Percentiles rank a stretch among this genome's conserved stretches.
Conservation (phyloP, 805 yeast species). For the Suhomyces prunicola region DNA sequence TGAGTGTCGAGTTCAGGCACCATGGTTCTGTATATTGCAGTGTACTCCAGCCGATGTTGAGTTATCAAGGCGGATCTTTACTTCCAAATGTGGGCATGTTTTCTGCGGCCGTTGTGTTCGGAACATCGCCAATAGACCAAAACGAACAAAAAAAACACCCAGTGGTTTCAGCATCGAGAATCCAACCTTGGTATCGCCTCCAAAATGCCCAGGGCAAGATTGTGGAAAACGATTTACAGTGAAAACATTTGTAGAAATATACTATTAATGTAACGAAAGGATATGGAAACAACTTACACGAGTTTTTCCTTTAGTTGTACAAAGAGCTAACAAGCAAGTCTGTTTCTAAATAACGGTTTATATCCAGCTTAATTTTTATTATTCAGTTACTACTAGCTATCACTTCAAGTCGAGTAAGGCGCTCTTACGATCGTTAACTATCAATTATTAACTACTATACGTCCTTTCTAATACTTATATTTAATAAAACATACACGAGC, state of each 20-base stretch:
- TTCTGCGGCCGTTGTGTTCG: conserved; percentile 84
- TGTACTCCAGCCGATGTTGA: conserved; percentile 56
- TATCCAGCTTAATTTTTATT: no score
- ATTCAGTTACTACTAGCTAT: no score
- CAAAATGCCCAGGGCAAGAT: conserved; percentile 51
- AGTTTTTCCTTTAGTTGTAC: background rate
- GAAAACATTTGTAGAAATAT: conserved; percentile 54
- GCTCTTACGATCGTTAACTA: no score
- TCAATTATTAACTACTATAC: no score
- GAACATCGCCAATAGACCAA: conserved; percentile 50
- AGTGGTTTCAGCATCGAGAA: conserved; percentile 26
- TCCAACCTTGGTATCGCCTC: conserved; percentile 50
- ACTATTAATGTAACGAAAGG: conserved; percentile 1
- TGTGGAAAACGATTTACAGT: conserved; percentile 47
- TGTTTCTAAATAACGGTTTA: no score
- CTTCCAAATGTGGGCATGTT: conserved; percentile 74
- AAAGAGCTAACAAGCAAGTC: no score
- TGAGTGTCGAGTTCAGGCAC: conserved; percentile 47
- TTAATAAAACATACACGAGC: background rate
- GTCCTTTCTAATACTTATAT: background rate
- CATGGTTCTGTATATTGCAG: conserved; percentile 55
- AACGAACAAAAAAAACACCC: conserved; percentile 16
- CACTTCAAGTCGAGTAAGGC: no score
- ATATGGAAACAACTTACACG: background rate
- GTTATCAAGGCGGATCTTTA: conserved; percentile 63